A percentile compares a stretch with the other conserved stretches of the same genome.
Conservation (phyloP, 192 early-diverging fungal species). For the Linderina pennispora region DNA sequence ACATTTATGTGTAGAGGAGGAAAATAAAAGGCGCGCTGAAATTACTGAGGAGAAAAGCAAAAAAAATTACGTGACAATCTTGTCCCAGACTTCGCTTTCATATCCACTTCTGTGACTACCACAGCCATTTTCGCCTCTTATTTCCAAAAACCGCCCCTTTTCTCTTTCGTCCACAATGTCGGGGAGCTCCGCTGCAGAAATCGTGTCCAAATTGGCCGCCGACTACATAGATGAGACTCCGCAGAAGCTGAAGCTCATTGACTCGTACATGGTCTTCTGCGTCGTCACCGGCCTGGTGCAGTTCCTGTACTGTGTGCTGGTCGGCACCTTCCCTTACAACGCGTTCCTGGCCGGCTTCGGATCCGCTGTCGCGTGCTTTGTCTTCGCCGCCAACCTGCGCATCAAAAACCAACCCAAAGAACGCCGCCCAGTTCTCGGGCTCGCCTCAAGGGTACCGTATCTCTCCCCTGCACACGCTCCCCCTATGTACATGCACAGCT, state of each 20-base stretch:
- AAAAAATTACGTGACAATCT: too few species aligned
- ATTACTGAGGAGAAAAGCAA: background rate
- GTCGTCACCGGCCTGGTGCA: constrained; percentile 87
- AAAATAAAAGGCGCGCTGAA: background rate
- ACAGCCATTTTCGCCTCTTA: too few species aligned
- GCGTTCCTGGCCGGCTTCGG: constrained; percentile 95
- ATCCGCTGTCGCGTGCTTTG: constrained; percentile 85
- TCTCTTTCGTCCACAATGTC: too few species aligned
- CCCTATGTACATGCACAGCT: too few species aligned
- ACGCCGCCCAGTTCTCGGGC: constrained; percentile 59
- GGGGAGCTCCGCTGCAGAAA: background rate
- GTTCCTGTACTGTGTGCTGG: constrained; percentile 80
- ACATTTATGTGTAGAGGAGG: too few species aligned
- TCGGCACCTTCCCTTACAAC: constrained; percentile 96
- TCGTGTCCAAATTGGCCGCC: constrained; percentile 13
- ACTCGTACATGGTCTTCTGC: constrained; percentile 88
- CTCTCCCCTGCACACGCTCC: too few species aligned
- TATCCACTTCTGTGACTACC: too few species aligned
- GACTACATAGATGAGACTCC: constrained; percentile 64
- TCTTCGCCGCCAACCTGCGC: constrained; percentile 82
- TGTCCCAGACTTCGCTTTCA: too few species aligned
- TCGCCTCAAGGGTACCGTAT: too few species aligned
- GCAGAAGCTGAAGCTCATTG: constrained; percentile 80
- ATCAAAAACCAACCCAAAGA: constrained; percentile 88
- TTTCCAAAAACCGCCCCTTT: too few species aligned